These are phyloP conservation scores for Schwanniomyces polymorphus DNA, from an alignment of 805 yeast genomes.

Conservation along the genomic window DNA sequence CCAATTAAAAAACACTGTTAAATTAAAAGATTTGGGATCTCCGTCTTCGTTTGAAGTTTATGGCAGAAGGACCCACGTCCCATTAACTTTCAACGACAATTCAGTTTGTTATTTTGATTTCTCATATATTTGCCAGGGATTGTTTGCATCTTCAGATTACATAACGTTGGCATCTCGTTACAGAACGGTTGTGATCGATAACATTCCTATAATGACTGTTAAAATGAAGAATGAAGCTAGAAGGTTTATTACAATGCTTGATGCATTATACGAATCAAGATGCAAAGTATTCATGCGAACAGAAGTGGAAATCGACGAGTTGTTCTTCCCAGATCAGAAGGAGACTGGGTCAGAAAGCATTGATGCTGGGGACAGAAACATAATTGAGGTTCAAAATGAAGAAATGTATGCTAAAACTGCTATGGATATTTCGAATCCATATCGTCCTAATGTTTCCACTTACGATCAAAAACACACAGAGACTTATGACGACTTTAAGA, in stretches of 20 bases:
- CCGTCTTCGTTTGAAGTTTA: conserved; percentile 48
- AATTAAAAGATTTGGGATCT: conserved; percentile 13
- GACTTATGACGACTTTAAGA: conserved; percentile 33
- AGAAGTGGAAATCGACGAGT: conserved; percentile 47
- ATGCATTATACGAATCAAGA: conserved; percentile 67
- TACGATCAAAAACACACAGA: conserved; percentile 51
- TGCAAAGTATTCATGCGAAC: conserved; percentile 58
- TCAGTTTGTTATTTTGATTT: conserved; percentile 53
- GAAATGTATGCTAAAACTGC: conserved; percentile 70
- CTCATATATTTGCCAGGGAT: conserved; percentile 53
- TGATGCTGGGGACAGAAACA: conserved; percentile 23
- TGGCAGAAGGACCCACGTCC: conserved; percentile 52
- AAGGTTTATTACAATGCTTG: conserved; percentile 63
- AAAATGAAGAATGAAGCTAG: conserved; percentile 67
- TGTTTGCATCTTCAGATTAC: conserved; percentile 67
- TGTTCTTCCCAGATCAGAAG: conserved; percentile 59
- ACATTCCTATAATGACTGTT: conserved; percentile 59
- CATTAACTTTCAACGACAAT: conserved; percentile 33
- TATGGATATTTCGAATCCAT: conserved; percentile 60
- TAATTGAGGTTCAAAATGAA: conserved; percentile 55
- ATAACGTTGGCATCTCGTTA: conserved; percentile 64
- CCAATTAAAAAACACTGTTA: not conserved
- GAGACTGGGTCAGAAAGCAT: conserved; percentile 10
- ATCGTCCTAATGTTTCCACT: conserved; percentile 66
- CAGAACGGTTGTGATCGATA: conserved; percentile 56